Conservation (phyloP, 345 rosid genomes). For the Brassica carinata region DNA sequence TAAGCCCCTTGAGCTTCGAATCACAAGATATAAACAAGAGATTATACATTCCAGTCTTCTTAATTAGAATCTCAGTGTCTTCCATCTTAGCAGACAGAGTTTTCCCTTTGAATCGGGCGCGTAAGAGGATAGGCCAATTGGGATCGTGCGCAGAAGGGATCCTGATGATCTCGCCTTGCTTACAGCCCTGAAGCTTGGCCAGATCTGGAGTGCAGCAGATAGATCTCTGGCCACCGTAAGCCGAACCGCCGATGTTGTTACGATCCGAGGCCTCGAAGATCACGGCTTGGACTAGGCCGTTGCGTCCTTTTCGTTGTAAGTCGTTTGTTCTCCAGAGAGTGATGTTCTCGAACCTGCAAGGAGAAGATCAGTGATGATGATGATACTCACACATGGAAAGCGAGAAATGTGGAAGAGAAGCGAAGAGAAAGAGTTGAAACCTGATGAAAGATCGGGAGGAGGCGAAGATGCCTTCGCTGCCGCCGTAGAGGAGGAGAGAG, state of each 20-base stretch:
- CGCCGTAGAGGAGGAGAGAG: conserved; percentile 86
- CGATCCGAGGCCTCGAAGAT: conserved; percentile 95
- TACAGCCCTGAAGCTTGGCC: conserved; percentile 93
- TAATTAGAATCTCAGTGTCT: conserved; percentile 51
- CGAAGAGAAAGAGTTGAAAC: conserved; percentile 29
- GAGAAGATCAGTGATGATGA: conserved; percentile 11
- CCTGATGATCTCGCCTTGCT: conserved; percentile 88
- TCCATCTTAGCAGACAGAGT: conserved; percentile 48
- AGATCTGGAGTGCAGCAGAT: conserved; percentile 97
- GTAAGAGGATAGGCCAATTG: conserved; percentile 79
- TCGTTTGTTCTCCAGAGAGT: conserved; percentile 65
- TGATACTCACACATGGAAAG: neutral
- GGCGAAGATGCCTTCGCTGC: conserved; percentile 89
- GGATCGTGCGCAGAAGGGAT: conserved; percentile 72
- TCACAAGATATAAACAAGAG: conserved; percentile 86
- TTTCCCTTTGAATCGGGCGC: conserved; percentile 60
- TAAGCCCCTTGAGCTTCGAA: conserved; percentile 73
- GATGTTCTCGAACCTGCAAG: conserved; percentile 70
- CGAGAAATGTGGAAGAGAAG: conserved; percentile 13
- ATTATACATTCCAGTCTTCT: conserved; percentile 88
- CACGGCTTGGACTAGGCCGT: conserved; percentile 77
- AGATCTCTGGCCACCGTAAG: conserved; percentile 97
- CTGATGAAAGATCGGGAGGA: conserved; percentile 58
- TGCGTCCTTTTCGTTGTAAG: conserved; percentile 42
- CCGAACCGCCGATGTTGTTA: conserved; percentile 94